These are phyloP conservation scores for Penicillium coffeae DNA, from an alignment of 495 filamentous ascomycete species.

Conservation along the genomic window DNA sequence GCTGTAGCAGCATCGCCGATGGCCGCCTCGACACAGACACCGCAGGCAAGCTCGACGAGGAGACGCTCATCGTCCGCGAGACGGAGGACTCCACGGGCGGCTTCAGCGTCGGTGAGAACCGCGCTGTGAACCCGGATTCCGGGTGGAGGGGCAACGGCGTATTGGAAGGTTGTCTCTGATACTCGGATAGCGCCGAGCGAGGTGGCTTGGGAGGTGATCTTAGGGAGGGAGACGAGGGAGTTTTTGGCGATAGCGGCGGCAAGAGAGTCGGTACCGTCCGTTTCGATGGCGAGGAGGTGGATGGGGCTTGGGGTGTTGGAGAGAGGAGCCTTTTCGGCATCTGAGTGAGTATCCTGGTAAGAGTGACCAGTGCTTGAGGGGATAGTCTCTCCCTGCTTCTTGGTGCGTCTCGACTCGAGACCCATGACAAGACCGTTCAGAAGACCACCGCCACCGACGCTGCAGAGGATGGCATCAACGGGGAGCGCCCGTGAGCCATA, in stretches of 20 bases:
- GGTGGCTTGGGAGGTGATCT: constrained; percentile 78
- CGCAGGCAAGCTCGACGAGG: constrained; percentile 79
- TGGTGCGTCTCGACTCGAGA: constrained; percentile 48
- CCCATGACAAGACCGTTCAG: constrained; percentile 76
- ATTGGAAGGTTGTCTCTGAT: constrained; percentile 65
- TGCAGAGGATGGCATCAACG: constrained; percentile 72
- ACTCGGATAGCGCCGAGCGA: constrained; percentile 75
- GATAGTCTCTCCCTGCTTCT: constrained; percentile 12
- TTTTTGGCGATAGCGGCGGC: constrained; percentile 55
- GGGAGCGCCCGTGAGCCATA: constrained; percentile 32
- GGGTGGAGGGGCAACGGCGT: constrained; percentile 41
- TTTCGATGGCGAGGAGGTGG: constrained; percentile 76
- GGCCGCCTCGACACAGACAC: constrained; percentile 66
- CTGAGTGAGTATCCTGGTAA: constrained; percentile 12
- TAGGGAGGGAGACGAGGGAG: constrained; percentile 60
- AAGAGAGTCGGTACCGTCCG: constrained; percentile 72
- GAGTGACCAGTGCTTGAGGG: constrained; percentile 13
- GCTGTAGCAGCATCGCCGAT: constrained; percentile 32
- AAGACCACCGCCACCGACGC: constrained; percentile 85
- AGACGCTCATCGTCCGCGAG: constrained; percentile 80
- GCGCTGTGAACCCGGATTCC: constrained; percentile 54
- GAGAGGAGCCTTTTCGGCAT: neutral
- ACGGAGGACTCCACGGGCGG: constrained; percentile 67
- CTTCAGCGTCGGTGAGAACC: constrained; percentile 75
- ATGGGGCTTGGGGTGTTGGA: constrained; percentile 27